These are phyloP conservation scores for Scheffersomyces segobiensis DNA, from an alignment of 1,139 yeast species.

Conservation along the genomic window DNA sequence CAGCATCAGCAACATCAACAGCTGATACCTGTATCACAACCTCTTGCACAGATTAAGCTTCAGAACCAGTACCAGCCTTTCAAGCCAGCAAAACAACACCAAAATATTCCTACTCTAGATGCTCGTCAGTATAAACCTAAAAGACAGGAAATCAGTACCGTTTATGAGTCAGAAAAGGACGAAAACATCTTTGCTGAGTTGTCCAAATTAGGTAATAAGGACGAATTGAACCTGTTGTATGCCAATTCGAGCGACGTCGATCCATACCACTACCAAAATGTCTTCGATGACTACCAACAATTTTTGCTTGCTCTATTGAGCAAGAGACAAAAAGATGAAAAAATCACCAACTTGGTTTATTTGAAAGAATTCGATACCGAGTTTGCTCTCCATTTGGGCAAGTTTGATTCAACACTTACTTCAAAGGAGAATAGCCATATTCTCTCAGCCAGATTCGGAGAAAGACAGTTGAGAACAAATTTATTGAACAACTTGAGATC, in stretches of 20 bases:
- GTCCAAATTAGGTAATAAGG: conserved; percentile 14
- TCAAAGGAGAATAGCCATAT: conserved; percentile 20
- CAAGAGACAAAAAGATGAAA: conserved; percentile 19
- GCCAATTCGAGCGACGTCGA: conserved; percentile 17
- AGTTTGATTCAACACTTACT: conserved; percentile 10
- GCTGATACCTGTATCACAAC: conserved; percentile 3
- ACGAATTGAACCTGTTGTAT: conserved; percentile 7
- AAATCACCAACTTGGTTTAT: conserved; percentile 32
- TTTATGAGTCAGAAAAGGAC: conserved; percentile 5
- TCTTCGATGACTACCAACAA: conserved; percentile 37
- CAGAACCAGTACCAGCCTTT: conserved; percentile 10
- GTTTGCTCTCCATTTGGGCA: conserved; percentile 30
- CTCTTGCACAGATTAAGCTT: conserved; percentile 2
- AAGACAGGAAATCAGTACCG: not conserved
- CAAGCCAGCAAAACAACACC: conserved; percentile 1
- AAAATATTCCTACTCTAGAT: not conserved
- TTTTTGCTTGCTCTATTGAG: conserved; percentile 30
- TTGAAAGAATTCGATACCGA: conserved; percentile 38
- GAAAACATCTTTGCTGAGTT: conserved; percentile 13
- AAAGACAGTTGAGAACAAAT: conserved; percentile 38
- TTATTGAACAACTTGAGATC: conserved; percentile 37
- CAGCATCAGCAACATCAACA: conserved; percentile 11
- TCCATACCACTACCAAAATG: conserved; percentile 36
- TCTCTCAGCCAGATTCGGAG: conserved; percentile 14
- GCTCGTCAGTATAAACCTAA: not conserved